Base-by-base conservation (phyloP, 495 filamentous ascomycete species). In the Neurospora sp. region DNA sequence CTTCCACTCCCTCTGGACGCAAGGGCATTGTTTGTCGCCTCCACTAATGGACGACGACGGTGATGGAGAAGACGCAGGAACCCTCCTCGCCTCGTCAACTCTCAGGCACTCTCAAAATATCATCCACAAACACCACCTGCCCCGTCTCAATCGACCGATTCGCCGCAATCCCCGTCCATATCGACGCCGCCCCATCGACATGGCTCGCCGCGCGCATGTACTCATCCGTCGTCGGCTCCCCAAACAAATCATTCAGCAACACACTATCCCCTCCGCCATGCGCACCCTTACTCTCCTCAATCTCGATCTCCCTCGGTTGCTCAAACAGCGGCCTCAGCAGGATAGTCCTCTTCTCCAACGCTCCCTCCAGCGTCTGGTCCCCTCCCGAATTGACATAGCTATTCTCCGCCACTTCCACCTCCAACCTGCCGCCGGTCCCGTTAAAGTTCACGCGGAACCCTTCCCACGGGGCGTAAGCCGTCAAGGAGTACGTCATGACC, bases 101-200 rank as follows among this genome's bases (percentile, higher is more conserved):
- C 45, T 53, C 20, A 12, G 79, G 79, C 72, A 84, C 77, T 45
- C 77, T 75, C 48, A 84, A 40, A 20, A 85, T 79, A 71, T 85
- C 81, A 73, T 86, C 83, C 2, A 86, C 83, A 69, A 76, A 80
- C 3, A 86, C 81, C n/a, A 84, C 83, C 71, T 84, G 82, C 0
- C 86, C 87, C 68, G 84, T 88, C 1, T 83, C 82, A 41, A 89
- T 86, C 6, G 87, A 87, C 77, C 78, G 80, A 72, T 89, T 89
- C 7, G 87, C 87, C 37, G 85, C 87, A 74, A 89, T 87, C 0
- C 87, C 88, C 0, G 86, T 88, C 73, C 88, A 42, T 59, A 89
- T 88, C 6, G 85, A 87, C 74, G 83, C 79, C 0, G 86, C 87
- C 3, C 87, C 88, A 72, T 89, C 86, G 10, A 88, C 74, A 77